phyloP scores from a whole-genome alignment of 345 rosid species.

The Salix koriyanagi region DNA sequence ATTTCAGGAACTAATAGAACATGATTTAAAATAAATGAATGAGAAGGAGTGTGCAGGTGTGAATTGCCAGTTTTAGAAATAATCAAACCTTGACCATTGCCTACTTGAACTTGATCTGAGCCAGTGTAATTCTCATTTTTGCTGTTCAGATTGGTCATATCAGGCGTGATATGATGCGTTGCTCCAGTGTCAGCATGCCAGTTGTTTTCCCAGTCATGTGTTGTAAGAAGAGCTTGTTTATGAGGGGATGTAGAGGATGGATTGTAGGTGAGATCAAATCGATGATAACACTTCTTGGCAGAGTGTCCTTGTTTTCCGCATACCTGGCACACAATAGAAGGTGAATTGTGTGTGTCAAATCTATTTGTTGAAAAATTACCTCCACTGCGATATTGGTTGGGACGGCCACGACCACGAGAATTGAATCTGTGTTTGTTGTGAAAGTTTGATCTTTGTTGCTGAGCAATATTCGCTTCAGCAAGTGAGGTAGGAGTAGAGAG shows the following conservation, averaged over 20 bases:
- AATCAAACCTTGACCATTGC: neutral
- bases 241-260: neutral
- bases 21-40: no score
- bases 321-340: neutral
- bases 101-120: neutral
- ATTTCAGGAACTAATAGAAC: neutral
- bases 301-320: rapidly evolving
- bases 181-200: neutral
- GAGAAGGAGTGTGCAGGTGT: neutral
- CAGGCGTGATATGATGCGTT: neutral
- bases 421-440: rapidly evolving
- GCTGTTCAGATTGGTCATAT: neutral
- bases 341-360: neutral
- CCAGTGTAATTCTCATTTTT: neutral
- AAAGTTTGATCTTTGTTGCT: no score
- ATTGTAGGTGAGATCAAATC: neutral
- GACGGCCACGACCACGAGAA: rapidly evolving
- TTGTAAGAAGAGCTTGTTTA: no score
- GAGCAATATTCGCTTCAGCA: rapidly evolving
- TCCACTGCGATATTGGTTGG: no score
- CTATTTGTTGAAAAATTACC: no score
- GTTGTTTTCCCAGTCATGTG: rapidly evolving
- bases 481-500: neutral
- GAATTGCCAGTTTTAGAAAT: neutral
- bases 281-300: neutral